Percentiles rank a stretch among this genome's conserved stretches.
Evolutionary conservation across 2,329 filamentous ascomycete genomes (phyloP).

Genomic region (Diplodia seriata): DNA sequence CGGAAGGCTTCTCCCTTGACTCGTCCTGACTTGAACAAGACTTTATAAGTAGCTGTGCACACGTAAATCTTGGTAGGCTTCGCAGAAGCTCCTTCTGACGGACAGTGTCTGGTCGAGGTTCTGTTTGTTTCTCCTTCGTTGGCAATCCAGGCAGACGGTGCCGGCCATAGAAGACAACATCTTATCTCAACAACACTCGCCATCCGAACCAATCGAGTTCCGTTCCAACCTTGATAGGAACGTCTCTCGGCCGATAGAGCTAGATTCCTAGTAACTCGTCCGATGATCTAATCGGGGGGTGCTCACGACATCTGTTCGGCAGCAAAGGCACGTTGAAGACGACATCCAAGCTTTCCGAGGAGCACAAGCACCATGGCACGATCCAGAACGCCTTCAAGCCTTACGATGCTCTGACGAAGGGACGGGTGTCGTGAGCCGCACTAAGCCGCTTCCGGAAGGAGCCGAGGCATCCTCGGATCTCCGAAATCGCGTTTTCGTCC

Average conservation of each 20-base stretch:
- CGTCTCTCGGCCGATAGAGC: background rate
- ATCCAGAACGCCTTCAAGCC: background rate
- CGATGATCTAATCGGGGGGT: background rate
- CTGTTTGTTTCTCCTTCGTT: too few species aligned
- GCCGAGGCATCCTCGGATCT: slow-evolving; percentile 23
- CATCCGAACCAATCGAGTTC: background rate
- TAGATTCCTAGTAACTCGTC: background rate
- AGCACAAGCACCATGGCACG: background rate
- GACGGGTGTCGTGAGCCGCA: background rate
- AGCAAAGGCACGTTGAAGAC: background rate
- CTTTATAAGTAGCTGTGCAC: too few species aligned
- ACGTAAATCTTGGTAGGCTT: too few species aligned
- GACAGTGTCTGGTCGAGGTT: too few species aligned
- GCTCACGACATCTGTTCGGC: background rate
- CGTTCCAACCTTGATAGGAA: background rate
- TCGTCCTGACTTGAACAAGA: background rate
- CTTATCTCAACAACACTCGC: background rate
- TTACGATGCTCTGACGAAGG: background rate
- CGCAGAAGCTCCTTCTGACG: too few species aligned
- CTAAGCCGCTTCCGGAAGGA: slow-evolving; percentile 5
- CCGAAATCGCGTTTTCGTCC: slow-evolving; percentile 22
- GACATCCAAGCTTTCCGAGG: background rate
- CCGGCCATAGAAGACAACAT: background rate
- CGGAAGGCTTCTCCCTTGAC: background rate
- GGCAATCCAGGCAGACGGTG: too few species aligned